These are phyloP conservation scores for Pleurotus platypus DNA, from an alignment of 768 basidiomycete genomes.

Conservation along the genomic window DNA sequence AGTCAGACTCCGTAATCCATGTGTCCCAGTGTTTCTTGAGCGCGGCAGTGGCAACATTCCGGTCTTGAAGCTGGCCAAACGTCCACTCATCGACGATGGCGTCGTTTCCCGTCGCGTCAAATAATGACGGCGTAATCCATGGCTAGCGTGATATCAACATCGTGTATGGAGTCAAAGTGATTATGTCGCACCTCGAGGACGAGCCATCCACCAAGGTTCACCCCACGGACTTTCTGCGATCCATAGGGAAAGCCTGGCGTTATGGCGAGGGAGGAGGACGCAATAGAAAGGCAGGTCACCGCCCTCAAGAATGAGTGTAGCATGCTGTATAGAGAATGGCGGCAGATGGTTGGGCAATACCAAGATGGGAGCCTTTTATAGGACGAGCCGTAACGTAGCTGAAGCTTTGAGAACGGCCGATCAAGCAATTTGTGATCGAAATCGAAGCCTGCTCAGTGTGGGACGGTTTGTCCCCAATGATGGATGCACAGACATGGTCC, in stretches of 20 bases:
- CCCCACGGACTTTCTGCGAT: conserved; percentile 70
- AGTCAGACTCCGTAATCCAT: conserved; percentile 84
- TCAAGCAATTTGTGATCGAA: too few relatives aligned
- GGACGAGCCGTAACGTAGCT: not conserved
- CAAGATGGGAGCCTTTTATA: not conserved
- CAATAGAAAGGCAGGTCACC: conserved; percentile 13
- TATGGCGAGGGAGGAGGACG: conserved; percentile 28
- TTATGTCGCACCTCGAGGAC: conserved; percentile 36
- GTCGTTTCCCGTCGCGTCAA: conserved; percentile 59
- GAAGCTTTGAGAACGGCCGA: not conserved
- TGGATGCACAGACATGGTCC: too few relatives aligned
- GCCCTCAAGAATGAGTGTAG: not conserved
- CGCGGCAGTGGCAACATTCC: conserved; percentile 39
- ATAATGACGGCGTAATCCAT: conserved; percentile 77
- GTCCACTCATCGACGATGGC: conserved; percentile 77
- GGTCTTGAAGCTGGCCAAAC: conserved; percentile 61
- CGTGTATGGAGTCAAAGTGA: too few relatives aligned
- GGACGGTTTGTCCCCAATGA: too few relatives aligned
- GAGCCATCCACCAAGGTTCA: conserved; percentile 70
- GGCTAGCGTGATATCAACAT: conserved; percentile 34
- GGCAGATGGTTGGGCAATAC: not conserved
- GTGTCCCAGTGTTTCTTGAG: conserved; percentile 74
- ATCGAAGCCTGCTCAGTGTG: too few relatives aligned
- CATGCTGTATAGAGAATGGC: not conserved
- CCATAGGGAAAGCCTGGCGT: conserved; percentile 70